phyloP scores from a whole-genome alignment of 116 monocot genomes.

The Papilionanthe hybrid region DNA sequence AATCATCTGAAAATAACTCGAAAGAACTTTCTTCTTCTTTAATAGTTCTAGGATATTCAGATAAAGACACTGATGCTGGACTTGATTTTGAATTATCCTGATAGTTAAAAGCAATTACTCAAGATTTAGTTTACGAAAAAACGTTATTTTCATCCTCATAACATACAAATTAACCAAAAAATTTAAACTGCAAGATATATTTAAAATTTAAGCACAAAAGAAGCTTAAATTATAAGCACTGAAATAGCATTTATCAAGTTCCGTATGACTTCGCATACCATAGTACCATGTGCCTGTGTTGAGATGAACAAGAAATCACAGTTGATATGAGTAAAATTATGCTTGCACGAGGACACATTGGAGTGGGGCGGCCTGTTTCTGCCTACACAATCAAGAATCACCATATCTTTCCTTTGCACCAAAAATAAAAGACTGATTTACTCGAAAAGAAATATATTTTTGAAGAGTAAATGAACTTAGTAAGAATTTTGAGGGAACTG shows the following conservation, averaged over 20 bases:
- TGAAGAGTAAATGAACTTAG: background rate
- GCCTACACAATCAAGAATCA: background rate
- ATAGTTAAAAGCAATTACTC: slow-evolving; percentile 3
- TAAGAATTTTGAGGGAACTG: background rate
- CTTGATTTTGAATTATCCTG: slow-evolving; percentile 36
- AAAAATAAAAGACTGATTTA: background rate
- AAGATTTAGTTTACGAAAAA: background rate
- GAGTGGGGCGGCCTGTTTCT: background rate
- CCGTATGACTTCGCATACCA: background rate
- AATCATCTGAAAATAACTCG: slow-evolving; percentile 11
- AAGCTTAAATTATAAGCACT: background rate
- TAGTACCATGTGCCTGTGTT: background rate
- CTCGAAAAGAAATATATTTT: background rate
- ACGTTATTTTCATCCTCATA: background rate
- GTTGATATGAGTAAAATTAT: background rate
- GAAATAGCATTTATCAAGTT: background rate
- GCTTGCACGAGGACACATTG: background rate
- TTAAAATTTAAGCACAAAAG: background rate
- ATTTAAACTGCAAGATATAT: background rate
- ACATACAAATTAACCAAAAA: background rate
- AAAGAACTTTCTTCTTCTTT: slow-evolving; percentile 24
- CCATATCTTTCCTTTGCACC: background rate
- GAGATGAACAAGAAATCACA: background rate
- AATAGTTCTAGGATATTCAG: slow-evolving; percentile 23
- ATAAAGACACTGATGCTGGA: slow-evolving; percentile 29